These are phyloP conservation scores for Podospora conica DNA, from an alignment of 495 filamentous ascomycete species.

Conservation along the genomic window DNA sequence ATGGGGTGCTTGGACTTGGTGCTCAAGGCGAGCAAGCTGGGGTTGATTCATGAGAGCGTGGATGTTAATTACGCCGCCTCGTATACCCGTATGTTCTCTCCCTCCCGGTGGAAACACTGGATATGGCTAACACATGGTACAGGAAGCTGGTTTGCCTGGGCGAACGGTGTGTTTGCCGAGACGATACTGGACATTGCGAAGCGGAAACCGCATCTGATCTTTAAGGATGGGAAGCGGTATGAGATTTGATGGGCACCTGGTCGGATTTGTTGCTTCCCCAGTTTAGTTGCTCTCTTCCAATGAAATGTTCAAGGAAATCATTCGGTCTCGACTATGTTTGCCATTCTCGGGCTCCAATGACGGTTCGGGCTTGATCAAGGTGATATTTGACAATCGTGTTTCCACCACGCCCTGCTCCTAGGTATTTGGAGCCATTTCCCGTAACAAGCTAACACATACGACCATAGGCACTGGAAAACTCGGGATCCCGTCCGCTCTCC, in stretches of 20 bases:
- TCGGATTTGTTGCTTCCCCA: background rate
- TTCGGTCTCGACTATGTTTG: too few species aligned
- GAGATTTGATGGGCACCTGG: slow-evolving; percentile 20
- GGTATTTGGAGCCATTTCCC: too few species aligned
- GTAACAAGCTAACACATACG: too few species aligned
- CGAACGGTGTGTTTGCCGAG: slow-evolving; percentile 92
- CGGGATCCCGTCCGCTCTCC: too few species aligned
- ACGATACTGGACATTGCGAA: slow-evolving; percentile 84
- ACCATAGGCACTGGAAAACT: too few species aligned
- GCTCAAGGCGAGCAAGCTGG: slow-evolving; percentile 62
- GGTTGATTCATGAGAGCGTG: slow-evolving; percentile 87
- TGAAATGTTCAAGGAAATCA: too few species aligned
- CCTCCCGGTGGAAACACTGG: background rate
- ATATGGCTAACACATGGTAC: slow-evolving; percentile 16
- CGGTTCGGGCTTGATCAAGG: too few species aligned
- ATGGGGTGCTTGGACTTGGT: slow-evolving; percentile 62
- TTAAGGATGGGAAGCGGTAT: slow-evolving; percentile 53
- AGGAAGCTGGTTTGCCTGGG: slow-evolving; percentile 97
- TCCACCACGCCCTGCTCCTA: too few species aligned
- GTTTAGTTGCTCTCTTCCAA: too few species aligned
- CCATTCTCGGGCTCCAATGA: too few species aligned
- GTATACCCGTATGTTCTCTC: slow-evolving; percentile 63
- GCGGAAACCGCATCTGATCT: slow-evolving; percentile 82
- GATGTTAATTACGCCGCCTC: slow-evolving; percentile 67
- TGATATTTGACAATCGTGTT: too few species aligned